These are phyloP conservation scores for Acanthamoeba culbertsoni DNA, from an alignment of 208 protist genomes.

Conservation along the genomic window DNA sequence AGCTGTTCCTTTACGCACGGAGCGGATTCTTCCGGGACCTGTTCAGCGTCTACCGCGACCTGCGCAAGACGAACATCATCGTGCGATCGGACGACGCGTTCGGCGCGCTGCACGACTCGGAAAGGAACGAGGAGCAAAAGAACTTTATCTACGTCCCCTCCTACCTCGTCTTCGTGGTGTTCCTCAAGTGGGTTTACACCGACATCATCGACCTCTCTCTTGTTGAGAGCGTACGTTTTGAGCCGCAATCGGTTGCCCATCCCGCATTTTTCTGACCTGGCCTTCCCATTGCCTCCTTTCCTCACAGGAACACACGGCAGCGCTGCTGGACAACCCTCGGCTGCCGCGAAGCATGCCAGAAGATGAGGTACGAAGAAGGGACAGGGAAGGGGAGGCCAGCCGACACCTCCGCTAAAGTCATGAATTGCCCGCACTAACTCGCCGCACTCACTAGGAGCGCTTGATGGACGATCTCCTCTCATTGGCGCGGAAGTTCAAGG, in stretches of 20 bases:
- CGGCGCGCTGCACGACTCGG: neutral
- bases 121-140: slow-evolving; percentile 23
- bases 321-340: neutral
- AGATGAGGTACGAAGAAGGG: neutral
- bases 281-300: neutral
- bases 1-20: slow-evolving; percentile 34
- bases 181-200: slow-evolving; percentile 51
- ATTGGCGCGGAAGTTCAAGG: slow-evolving; percentile 38
- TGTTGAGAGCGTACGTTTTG: neutral
- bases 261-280: neutral
- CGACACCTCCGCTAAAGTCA: neutral
- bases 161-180: slow-evolving; percentile 3
- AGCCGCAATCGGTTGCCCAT: neutral
- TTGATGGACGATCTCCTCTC: neutral
- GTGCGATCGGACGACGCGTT: neutral
- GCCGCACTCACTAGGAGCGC: neutral
- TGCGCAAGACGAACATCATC: slow-evolving; percentile 33
- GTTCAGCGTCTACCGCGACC: neutral
- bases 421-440: neutral
- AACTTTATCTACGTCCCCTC: slow-evolving; percentile 35
- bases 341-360: neutral
- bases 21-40: slow-evolving; percentile 38
- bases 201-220: slow-evolving; percentile 1
- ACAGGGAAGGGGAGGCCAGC: too few species aligned
- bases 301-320: neutral